phyloP scores from a whole-genome alignment of 495 filamentous ascomycete genomes.

The Aspergillus bridgeri region DNA sequence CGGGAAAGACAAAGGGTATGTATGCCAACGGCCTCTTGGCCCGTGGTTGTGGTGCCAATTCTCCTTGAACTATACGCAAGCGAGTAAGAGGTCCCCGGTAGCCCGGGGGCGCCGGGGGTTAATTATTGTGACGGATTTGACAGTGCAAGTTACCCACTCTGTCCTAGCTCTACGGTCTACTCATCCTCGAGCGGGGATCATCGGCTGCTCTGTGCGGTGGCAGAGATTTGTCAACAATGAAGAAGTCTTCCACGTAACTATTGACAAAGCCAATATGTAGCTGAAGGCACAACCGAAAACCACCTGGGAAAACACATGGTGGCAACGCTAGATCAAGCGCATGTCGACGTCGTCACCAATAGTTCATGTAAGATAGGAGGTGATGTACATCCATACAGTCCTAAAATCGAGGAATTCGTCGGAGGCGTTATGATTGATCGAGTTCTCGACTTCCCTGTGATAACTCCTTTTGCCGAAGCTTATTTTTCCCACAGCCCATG shows the following conservation, averaged over 20 bases:
- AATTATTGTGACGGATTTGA: constrained; percentile 2
- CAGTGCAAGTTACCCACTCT: background rate
- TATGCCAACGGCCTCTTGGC: background rate
- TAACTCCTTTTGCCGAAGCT: constrained; percentile 7
- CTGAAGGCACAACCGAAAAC: background rate
- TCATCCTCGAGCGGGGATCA: constrained; percentile 2
- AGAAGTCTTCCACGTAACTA: background rate
- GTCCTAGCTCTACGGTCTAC: background rate
- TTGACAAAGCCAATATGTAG: background rate
- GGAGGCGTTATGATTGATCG: background rate
- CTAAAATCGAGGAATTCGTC: background rate
- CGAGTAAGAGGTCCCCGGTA: background rate
- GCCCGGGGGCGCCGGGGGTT: too few species aligned
- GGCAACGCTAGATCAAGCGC: background rate
- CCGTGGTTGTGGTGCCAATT: background rate
- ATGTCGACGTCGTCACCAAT: background rate
- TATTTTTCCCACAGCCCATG: constrained; percentile 12
- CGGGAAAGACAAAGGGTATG: background rate
- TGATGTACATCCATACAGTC: background rate
- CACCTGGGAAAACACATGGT: background rate
- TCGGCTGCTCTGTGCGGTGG: constrained; percentile 6
- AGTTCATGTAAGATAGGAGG: background rate
- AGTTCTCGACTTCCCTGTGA: background rate
- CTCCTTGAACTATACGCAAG: background rate
- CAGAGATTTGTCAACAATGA: constrained; percentile 3